Evolutionary conservation across 768 basidiomycete species (phyloP).

Genomic region (Rhodosporidiobolus odoratus): DNA sequence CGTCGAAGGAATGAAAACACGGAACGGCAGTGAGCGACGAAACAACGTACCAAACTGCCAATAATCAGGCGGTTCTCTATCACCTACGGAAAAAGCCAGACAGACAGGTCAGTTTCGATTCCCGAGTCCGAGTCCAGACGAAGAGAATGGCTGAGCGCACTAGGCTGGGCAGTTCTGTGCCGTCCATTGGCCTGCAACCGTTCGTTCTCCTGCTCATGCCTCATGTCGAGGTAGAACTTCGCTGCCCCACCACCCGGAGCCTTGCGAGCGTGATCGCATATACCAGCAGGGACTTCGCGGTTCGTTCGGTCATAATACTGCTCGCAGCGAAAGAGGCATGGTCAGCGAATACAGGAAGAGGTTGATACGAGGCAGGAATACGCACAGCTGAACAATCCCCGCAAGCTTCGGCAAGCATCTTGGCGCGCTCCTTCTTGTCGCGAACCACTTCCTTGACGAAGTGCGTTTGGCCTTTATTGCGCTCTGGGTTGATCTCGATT

Average conservation of each 20-base stretch:
- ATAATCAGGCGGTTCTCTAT: conserved; percentile 75
- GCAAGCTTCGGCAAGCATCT: conserved; percentile 71
- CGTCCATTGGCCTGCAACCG: no score
- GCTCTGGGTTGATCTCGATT: conserved; percentile 62
- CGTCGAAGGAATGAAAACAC: background rate
- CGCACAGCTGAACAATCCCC: conserved; percentile 72
- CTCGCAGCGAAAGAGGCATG: background rate
- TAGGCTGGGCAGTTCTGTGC: no score
- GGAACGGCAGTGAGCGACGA: background rate
- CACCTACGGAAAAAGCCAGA: conserved; percentile 60
- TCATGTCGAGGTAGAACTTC: conserved; percentile 42
- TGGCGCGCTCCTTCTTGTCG: conserved; percentile 58
- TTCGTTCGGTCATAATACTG: conserved; percentile 53
- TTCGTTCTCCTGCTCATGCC: conserved; percentile 56
- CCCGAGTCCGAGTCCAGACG: no score
- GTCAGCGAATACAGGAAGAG: background rate
- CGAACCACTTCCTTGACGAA: conserved; percentile 75
- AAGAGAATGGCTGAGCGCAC: background rate
- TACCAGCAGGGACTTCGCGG: conserved; percentile 53
- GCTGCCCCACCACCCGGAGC: background rate
- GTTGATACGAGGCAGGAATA: conserved; percentile 11
- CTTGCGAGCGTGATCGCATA: conserved; percentile 30
- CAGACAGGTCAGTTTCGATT: conserved; percentile 60
- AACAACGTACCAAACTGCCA: conserved; percentile 49
- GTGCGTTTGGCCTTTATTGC: conserved; percentile 62